A percentile compares a stretch with the other conserved stretches of the same genome.
These are phyloP conservation scores for Cordyceps javanica DNA, from an alignment of 2,329 filamentous ascomycete genomes.

Conservation along the genomic window DNA sequence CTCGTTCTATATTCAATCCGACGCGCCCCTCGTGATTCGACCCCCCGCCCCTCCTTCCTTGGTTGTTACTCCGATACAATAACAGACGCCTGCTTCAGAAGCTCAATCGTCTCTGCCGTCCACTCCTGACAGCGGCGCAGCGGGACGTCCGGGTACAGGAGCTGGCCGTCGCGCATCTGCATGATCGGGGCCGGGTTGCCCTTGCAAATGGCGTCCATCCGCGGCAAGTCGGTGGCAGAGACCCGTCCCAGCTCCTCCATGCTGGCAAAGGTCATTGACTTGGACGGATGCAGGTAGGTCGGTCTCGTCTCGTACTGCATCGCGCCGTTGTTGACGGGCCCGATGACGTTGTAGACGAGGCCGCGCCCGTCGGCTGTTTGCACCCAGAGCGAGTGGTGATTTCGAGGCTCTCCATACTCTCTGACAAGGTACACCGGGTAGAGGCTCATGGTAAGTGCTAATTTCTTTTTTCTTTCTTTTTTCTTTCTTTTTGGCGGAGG, in stretches of 20 bases:
- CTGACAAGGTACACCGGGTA: background rate
- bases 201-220: background rate
- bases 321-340: background rate
- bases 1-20: no score
- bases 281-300: background rate
- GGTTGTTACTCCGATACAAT: background rate
- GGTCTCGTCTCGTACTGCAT: background rate
- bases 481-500: no score
- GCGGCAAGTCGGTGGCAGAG: background rate
- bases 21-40: no score
- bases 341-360: background rate
- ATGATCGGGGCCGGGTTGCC: background rate
- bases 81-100: background rate
- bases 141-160: background rate
- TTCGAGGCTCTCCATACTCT: background rate
- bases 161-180: background rate
- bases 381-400: background rate
- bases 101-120: background rate
- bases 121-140: slow-evolving; percentile 1
- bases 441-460: background rate
- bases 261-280: background rate
- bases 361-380: background rate
- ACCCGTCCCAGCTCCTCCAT: background rate
- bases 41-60: background rate
- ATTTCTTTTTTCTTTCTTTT: no score